Percentiles rank a stretch among this genome's conserved stretches.
phyloP scores from a whole-genome alignment of 768 basidiomycete species.

The Podaxis carcinomalis region DNA sequence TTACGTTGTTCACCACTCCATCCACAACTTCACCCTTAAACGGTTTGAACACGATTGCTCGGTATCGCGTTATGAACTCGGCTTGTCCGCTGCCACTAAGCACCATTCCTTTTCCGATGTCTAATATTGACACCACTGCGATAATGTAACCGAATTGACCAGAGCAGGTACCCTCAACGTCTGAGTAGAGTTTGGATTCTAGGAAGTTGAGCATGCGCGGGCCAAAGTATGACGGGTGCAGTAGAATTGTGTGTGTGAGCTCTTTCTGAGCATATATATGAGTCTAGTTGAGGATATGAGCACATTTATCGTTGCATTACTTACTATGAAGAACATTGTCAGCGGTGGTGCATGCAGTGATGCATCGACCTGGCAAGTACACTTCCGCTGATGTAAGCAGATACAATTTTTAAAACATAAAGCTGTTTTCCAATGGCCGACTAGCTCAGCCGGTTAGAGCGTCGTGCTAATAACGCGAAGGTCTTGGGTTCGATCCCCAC shows the following conservation, averaged over 20 bases:
- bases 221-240: conserved; percentile 98
- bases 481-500: conserved; percentile 42
- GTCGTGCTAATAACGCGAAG: conserved; percentile 85
- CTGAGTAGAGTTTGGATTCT: conserved; percentile 88
- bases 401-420: neutral
- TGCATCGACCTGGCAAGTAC: neutral
- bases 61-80: conserved; percentile 91
- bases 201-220: conserved; percentile 93
- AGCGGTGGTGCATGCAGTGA: neutral
- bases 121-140: conserved; percentile 83
- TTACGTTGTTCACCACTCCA: conserved; percentile 92
- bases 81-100: conserved; percentile 91
- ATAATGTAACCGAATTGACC: conserved; percentile 95
- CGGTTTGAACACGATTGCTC: conserved; percentile 98
- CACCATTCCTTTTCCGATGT: conserved; percentile 92
- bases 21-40: conserved; percentile 99
- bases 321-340: conserved; percentile 71
- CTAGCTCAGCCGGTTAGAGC: conserved; percentile 93
- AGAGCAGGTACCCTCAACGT: conserved; percentile 96
- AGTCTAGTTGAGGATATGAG: conserved; percentile 2
- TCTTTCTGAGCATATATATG: conserved; percentile 64
- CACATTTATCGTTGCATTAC: conserved; percentile 21
- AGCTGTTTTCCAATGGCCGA: neutral
- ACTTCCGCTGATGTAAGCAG: neutral
- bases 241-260: conserved; percentile 92